A percentile compares a stretch with the other conserved stretches of the same genome.
Evolutionary conservation across 768 basidiomycete genomes (phyloP).

Genomic region (Lactifluus subvellereus): DNA sequence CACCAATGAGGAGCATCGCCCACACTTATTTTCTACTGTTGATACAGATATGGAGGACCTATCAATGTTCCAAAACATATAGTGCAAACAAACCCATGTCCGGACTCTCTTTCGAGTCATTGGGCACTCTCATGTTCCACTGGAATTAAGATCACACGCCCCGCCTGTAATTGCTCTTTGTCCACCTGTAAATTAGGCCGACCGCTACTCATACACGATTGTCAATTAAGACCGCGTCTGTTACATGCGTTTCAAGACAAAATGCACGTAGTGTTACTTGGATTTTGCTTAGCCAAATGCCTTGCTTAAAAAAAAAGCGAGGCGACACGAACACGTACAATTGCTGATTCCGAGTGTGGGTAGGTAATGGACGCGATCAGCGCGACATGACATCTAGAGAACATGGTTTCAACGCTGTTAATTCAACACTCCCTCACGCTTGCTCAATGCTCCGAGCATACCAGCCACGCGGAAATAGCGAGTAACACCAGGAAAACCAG

Average conservation of each 20-base stretch:
- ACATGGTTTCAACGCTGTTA: background rate
- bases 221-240: background rate
- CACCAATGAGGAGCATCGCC: background rate
- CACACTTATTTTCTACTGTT: background rate
- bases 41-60: background rate
- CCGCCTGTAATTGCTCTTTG: background rate
- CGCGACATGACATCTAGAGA: background rate
- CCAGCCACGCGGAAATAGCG: background rate
- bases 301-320: background rate
- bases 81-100: background rate
- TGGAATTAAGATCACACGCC: background rate
- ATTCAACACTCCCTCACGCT: background rate
- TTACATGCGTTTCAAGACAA: background rate
- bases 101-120: background rate
- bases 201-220: background rate
- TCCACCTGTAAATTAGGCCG: background rate
- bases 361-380: background rate
- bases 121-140: background rate
- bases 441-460: background rate
- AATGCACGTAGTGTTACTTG: background rate
- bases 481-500: background rate
- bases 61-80: background rate
- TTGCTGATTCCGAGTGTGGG: background rate
- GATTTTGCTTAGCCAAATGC: background rate
- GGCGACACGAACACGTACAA: background rate